Evolutionary conservation across 176 grass and related monocot genomes (phyloP).

Genomic region (Puya raimondii): DNA sequence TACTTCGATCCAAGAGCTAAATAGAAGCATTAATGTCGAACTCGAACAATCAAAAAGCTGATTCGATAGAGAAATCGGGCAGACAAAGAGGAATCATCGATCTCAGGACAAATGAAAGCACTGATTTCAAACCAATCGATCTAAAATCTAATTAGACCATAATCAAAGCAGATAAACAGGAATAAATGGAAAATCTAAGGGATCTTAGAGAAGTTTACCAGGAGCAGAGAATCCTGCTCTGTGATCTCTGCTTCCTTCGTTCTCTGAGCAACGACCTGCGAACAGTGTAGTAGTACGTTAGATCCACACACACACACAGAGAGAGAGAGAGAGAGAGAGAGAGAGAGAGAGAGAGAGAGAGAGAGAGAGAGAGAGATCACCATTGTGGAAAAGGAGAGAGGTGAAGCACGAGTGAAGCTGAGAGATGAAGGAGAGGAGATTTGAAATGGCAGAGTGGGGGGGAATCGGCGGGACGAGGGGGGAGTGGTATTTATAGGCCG

Average conservation of each 20-base stretch:
- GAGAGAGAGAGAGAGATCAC: slow-evolving; percentile 1
- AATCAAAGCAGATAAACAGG: not conserved
- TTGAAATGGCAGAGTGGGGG: not conserved
- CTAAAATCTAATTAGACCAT: not conserved
- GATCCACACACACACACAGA: slow-evolving; percentile 1
- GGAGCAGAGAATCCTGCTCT: slow-evolving; percentile 90
- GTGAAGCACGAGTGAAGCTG: not conserved
- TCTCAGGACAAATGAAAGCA: too few species aligned
- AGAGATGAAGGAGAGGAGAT: not conserved
- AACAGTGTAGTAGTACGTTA: slow-evolving; percentile 8
- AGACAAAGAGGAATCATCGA: too few species aligned
- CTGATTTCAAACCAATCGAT: not conserved
- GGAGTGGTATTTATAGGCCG: slow-evolving; percentile 16
- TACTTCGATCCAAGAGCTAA: not conserved
- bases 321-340: not conserved
- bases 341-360: not conserved
- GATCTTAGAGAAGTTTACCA: slow-evolving; percentile 34
- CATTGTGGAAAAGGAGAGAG: not conserved
- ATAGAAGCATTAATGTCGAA: not conserved
- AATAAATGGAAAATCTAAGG: slow-evolving; percentile 6
- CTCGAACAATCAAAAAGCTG: not conserved
- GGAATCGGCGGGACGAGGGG: slow-evolving; percentile 7
- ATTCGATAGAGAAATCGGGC: not conserved
- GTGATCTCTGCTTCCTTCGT: slow-evolving; percentile 87
- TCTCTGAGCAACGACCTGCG: slow-evolving; percentile 62